Evolutionary conservation across 2,329 filamentous ascomycete genomes (phyloP).

Genomic region (Biscogniauxia marginata): DNA sequence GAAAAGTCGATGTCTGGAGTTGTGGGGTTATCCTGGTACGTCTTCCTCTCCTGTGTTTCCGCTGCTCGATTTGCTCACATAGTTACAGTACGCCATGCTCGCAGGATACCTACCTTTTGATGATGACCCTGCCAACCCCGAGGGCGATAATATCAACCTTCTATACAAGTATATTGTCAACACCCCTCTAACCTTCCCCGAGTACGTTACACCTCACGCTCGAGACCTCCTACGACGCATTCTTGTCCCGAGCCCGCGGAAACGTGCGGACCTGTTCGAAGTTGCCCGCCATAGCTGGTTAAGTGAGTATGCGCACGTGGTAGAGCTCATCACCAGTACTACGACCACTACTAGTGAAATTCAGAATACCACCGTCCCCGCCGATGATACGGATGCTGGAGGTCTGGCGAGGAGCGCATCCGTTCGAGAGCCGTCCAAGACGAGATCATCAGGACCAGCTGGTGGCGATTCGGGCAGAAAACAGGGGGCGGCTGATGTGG

Average conservation of each 20-base stretch:
- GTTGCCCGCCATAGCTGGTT: slow-evolving; percentile 98
- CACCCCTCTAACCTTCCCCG: slow-evolving; percentile 93
- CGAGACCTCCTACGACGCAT: slow-evolving; percentile 90
- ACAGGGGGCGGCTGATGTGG: slow-evolving; percentile 70
- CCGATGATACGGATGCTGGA: slow-evolving; percentile 57
- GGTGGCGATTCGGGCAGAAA: slow-evolving; percentile 69
- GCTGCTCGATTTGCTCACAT: slow-evolving; percentile 20
- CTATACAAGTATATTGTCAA: slow-evolving; percentile 99
- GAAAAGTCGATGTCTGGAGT: slow-evolving; percentile 99
- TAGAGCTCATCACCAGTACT: slow-evolving; percentile 94
- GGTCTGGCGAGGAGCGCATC: slow-evolving; percentile 82
- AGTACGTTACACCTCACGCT: slow-evolving; percentile 97
- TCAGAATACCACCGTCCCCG: slow-evolving; percentile 70
- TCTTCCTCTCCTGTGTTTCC: slow-evolving; percentile 1
- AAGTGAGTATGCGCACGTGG: slow-evolving; percentile 93
- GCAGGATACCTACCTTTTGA: slow-evolving; percentile 97
- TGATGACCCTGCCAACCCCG: slow-evolving; percentile 95
- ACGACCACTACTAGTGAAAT: slow-evolving; percentile 86
- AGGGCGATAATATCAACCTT: slow-evolving; percentile 98
- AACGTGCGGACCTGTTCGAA: slow-evolving; percentile 93
- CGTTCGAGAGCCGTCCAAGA: slow-evolving; percentile 81
- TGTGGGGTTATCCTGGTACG: slow-evolving; percentile 96
- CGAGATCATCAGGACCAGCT: slow-evolving; percentile 50
- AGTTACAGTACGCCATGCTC: slow-evolving; percentile 90
- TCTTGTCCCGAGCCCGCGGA: slow-evolving; percentile 89